Evolutionary conservation across 345 rosid genomes (phyloP).

Genomic region (Populus nigra): DNA sequence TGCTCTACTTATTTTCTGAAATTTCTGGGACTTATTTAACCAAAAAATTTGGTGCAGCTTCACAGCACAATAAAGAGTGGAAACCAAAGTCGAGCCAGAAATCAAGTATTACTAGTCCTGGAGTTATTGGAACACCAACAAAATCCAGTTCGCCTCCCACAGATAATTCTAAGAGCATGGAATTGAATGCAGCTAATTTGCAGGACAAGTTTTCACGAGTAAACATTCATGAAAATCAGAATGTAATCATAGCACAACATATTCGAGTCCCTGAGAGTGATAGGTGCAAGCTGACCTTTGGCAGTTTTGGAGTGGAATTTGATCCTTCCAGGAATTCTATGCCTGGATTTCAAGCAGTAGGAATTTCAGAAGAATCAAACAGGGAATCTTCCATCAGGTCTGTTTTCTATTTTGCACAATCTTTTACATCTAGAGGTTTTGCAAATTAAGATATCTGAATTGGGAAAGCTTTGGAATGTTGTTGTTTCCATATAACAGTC

Average conservation of each 20-base stretch:
- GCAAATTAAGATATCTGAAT: background rate
- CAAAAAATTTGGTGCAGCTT: slow-evolving; percentile 38
- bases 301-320: slow-evolving; percentile 70
- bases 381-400: slow-evolving; percentile 58
- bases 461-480: background rate
- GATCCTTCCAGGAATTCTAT: slow-evolving; percentile 40
- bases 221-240: slow-evolving; percentile 51
- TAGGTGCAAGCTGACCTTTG: slow-evolving; percentile 70
- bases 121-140: slow-evolving; percentile 65
- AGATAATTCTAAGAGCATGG: slow-evolving; percentile 45
- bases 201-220: slow-evolving; percentile 50
- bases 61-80: slow-evolving; percentile 76
- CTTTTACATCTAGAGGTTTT: background rate
- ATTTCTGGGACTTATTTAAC: slow-evolving; percentile 6
- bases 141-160: slow-evolving; percentile 45
- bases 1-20: background rate
- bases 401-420: slow-evolving; percentile 18
- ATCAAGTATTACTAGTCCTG: slow-evolving; percentile 39
- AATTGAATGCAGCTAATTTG: slow-evolving; percentile 43
- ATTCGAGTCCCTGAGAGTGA: slow-evolving; percentile 84
- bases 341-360: slow-evolving; percentile 36
- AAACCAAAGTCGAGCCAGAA: slow-evolving; percentile 78
- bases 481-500: background rate
- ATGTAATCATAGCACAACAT: slow-evolving; percentile 80
- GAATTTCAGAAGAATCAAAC: slow-evolving; percentile 45